Evolutionary conservation across 108 stramenopile species (phyloP).

Genomic region (Craspedostauros australis): DNA sequence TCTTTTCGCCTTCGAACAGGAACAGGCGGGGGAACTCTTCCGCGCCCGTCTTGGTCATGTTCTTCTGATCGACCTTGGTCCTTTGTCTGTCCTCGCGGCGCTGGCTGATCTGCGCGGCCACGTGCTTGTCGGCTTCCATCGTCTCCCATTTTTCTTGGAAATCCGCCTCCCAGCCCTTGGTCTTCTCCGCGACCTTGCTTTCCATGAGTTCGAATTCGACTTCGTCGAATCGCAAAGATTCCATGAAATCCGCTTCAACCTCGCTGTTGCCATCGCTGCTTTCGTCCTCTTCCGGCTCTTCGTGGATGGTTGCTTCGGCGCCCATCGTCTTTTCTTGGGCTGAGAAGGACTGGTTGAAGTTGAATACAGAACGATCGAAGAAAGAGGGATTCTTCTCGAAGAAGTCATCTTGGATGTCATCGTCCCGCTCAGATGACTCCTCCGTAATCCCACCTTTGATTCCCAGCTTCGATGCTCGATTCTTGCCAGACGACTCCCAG

Average conservation of each 20-base stretch:
- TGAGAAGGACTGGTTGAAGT: constrained; percentile 9
- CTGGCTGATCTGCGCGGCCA: constrained; percentile 24
- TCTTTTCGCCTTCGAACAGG: constrained; percentile 28
- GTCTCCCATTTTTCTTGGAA: constrained; percentile 26
- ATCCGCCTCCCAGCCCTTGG: constrained; percentile 12
- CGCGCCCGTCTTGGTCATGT: constrained; percentile 5
- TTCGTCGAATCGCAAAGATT: too few relatives aligned
- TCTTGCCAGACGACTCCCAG: too few relatives aligned
- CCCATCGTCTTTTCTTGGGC: neutral
- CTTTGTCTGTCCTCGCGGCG: constrained; percentile 11
- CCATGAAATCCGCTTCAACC: neutral
- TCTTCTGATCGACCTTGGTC: neutral
- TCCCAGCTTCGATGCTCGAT: too few relatives aligned
- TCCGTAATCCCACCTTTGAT: too few relatives aligned
- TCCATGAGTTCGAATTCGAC: constrained; percentile 14
- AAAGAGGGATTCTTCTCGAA: constrained; percentile 2
- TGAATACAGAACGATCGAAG: constrained; percentile 11
- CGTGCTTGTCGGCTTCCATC: constrained; percentile 16
- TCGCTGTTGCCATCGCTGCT: neutral
- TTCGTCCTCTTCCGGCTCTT: neutral
- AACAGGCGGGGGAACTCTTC: constrained; percentile 19
- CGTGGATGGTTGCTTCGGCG: neutral
- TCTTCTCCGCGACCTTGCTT: constrained; percentile 11
- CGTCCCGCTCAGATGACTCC: too few relatives aligned
- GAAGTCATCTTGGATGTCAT: constrained; percentile 1